These are phyloP conservation scores for Pulveroboletus sp. DNA, from an alignment of 768 basidiomycete genomes.

Conservation along the genomic window DNA sequence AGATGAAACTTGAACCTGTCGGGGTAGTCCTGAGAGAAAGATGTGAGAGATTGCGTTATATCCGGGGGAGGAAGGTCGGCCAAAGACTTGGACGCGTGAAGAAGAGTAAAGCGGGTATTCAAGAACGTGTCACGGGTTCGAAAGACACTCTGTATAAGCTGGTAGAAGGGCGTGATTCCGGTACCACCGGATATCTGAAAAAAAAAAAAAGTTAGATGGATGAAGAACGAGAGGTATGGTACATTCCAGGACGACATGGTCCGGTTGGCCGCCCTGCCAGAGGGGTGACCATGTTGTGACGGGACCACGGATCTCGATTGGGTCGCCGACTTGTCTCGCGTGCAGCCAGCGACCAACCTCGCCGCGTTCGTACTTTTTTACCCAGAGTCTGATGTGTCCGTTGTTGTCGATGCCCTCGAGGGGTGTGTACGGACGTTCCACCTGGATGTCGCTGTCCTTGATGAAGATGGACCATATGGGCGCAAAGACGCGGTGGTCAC, in stretches of 20 bases:
- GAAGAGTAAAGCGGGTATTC: conserved; percentile 61
- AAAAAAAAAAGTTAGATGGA: neutral
- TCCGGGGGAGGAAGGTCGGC: conserved; percentile 67
- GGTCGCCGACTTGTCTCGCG: conserved; percentile 61
- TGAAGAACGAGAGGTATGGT: neutral
- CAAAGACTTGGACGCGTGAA: conserved; percentile 65
- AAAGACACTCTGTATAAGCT: conserved; percentile 62
- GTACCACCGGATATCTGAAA: conserved; percentile 85
- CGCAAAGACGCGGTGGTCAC: conserved; percentile 18
- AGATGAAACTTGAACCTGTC: conserved; percentile 54
- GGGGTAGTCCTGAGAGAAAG: conserved; percentile 49
- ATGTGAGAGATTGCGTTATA: conserved; percentile 52
- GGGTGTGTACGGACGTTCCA: conserved; percentile 84
- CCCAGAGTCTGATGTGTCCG: conserved; percentile 74
- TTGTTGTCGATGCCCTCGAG: conserved; percentile 64
- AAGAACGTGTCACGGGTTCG: conserved; percentile 22
- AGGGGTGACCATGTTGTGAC: conserved; percentile 55
- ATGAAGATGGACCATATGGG: conserved; percentile 77
- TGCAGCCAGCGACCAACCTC: conserved; percentile 86
- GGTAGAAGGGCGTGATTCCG: conserved; percentile 83
- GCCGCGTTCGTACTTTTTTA: conserved; percentile 74
- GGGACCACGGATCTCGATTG: conserved; percentile 75
- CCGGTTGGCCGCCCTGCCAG: conserved; percentile 60
- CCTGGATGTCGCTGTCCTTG: conserved; percentile 87
- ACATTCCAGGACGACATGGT: conserved; percentile 74